Evolutionary conservation across 106 monocot genomes (phyloP).

Genomic region (Vanilla planifolia): DNA sequence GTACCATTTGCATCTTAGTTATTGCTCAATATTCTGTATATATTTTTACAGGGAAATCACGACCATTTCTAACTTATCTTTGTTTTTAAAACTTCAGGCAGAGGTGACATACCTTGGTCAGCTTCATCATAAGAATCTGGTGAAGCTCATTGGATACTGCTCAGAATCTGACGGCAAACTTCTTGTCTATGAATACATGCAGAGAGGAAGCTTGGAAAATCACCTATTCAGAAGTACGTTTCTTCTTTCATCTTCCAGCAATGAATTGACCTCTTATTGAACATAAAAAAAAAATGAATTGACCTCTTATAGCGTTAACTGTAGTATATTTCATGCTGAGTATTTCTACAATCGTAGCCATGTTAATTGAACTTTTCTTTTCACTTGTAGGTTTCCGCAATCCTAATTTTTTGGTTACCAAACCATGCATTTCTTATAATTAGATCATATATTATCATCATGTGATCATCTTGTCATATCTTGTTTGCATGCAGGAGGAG

Average conservation of each 20-base stretch:
- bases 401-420: too few relatives aligned
- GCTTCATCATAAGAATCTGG: slow-evolving; percentile 78
- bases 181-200: slow-evolving; percentile 92
- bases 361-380: too few relatives aligned
- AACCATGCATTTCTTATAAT: too few relatives aligned
- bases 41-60: not conserved
- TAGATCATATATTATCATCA: too few relatives aligned
- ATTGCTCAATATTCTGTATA: not conserved
- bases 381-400: too few relatives aligned
- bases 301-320: too few relatives aligned
- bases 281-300: too few relatives aligned
- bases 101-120: slow-evolving; percentile 84
- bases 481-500: slow-evolving; percentile 31
- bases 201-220: slow-evolving; percentile 83
- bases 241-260: not conserved
- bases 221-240: slow-evolving; percentile 73
- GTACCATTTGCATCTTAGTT: slow-evolving; percentile 1
- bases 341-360: too few relatives aligned
- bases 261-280: not conserved
- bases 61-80: not conserved
- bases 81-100: slow-evolving; percentile 35
- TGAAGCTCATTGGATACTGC: slow-evolving; percentile 88
- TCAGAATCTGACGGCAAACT: slow-evolving; percentile 68
- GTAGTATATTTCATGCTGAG: too few relatives aligned
- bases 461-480: too few relatives aligned